phyloP scores from a whole-genome alignment of 495 filamentous ascomycete species.

The Aspergillus ostianus region DNA sequence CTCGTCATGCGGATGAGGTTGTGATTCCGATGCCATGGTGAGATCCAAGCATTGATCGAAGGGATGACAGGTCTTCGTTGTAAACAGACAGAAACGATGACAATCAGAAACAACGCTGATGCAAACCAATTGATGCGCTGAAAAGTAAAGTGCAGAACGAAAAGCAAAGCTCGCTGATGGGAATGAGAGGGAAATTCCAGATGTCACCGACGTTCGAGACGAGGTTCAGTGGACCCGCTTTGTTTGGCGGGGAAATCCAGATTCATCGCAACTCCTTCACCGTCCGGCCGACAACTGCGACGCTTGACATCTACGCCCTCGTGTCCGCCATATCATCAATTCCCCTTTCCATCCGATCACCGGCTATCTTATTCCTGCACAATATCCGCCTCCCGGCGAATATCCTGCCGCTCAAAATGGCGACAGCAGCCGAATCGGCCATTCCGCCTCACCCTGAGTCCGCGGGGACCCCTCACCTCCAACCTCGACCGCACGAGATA shows the following conservation, averaged over 20 bases:
- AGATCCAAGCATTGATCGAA: not conserved
- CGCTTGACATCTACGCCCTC: not conserved
- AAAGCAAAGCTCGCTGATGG: too few relatives aligned
- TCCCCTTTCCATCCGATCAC: not conserved
- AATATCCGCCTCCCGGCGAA: constrained; percentile 8
- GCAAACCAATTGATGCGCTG: not conserved
- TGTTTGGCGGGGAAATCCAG: constrained; percentile 22
- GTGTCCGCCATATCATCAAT: not conserved
- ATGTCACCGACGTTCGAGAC: not conserved
- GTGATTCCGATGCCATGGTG: constrained; percentile 22
- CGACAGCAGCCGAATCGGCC: constrained; percentile 6
- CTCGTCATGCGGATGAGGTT: constrained; percentile 12
- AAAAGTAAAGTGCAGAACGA: not conserved
- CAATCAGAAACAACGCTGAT: not conserved
- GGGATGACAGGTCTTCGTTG: not conserved
- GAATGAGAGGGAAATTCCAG: not conserved
- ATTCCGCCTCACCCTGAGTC: constrained; percentile 2
- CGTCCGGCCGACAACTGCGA: not conserved
- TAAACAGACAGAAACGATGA: not conserved
- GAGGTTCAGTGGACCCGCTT: constrained; percentile 16
- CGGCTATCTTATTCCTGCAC: not conserved
- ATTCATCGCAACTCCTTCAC: not conserved
- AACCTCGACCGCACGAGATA: constrained; percentile 56
- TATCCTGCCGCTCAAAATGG: constrained; percentile 7
- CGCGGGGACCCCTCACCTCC: constrained; percentile 13